Evolutionary conservation across 768 basidiomycete genomes (phyloP), one percentile per base, ranked within the genome.

Genomic region (Calocybe cyanea): DNA sequence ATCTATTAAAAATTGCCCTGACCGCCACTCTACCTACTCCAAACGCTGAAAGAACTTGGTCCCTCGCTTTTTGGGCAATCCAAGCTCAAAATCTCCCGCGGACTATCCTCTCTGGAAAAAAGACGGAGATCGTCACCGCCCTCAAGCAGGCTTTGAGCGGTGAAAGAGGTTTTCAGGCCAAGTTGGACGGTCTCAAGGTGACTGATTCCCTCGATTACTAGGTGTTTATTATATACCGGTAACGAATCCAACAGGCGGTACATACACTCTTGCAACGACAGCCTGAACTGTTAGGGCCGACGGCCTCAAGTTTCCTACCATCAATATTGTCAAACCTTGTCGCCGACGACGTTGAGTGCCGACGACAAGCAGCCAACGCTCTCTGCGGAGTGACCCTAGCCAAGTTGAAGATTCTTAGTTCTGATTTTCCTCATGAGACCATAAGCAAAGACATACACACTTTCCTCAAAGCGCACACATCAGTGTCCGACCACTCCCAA

Each of bases 331-430:
- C 50, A 4, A 52, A 63, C 43, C 57, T 75, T 31, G 40, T 54
- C 3, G 58, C 56, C 8, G 57, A 63, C 11, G 58, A 64, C 18
- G 31, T 50, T 6, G 57, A 60, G 7, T 43, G 62, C 32, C 77
- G 83, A 32, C 52, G 72, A 0, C 70, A 77, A 45, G 80, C 85
- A 2, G 77, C 76, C 7, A 69, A 77, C 52, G 79, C 81, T 2
- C 66, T 86, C 0, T 71, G 75, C 31, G 76, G 79, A 2, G 72
- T 83, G 41, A 77, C 75, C 9, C 52, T 70, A 3, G 80, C 68
- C 1, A 73, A 69, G 49, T 52, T 67, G 35, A 40, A 44, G 1
- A 37, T 44, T 20, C 53, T 47, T 38, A 39, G 45, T 25, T 41
- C 52, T 30, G 31, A 48, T 33, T 59, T 55, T 31, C 56, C 58